Evolutionary conservation across 768 basidiomycete species (phyloP).

Genomic region (Rhizopogon vesiculosus): DNA sequence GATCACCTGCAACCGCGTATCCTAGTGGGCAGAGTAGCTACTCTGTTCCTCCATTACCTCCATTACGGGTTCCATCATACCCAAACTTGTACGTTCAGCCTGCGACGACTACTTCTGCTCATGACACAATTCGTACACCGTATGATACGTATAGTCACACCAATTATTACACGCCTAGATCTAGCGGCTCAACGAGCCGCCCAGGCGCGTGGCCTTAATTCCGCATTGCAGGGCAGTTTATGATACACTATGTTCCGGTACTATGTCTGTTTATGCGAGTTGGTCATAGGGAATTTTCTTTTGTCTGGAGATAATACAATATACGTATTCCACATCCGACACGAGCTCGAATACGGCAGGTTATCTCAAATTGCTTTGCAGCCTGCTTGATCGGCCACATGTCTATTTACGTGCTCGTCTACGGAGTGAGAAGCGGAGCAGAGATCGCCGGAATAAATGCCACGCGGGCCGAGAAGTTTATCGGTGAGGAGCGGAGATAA

Average conservation of each 20-base stretch:
- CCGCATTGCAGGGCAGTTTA: not conserved
- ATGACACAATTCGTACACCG: conserved; percentile 15
- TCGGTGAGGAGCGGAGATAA: conserved; percentile 25
- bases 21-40: conserved; percentile 15
- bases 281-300: conserved; percentile 6
- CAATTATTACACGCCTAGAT: conserved; percentile 15
- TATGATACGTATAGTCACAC: conserved; percentile 19
- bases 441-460: conserved; percentile 5
- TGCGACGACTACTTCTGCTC: conserved; percentile 2
- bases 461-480: not conserved
- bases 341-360: no score
- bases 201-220: conserved; percentile 24
- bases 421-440: not conserved
- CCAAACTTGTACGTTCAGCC: conserved; percentile 12
- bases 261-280: conserved; percentile 6
- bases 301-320: not conserved
- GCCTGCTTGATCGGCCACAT: not conserved
- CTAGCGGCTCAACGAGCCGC: conserved; percentile 18
- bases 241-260: not conserved
- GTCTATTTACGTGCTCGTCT: not conserved
- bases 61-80: conserved; percentile 18
- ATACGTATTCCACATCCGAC: not conserved
- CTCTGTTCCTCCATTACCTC: conserved; percentile 20
- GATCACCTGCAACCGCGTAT: conserved; percentile 8
- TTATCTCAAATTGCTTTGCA: no score